phyloP scores from a whole-genome alignment of 305 asterid species.

The Solanum hybrid region DNA sequence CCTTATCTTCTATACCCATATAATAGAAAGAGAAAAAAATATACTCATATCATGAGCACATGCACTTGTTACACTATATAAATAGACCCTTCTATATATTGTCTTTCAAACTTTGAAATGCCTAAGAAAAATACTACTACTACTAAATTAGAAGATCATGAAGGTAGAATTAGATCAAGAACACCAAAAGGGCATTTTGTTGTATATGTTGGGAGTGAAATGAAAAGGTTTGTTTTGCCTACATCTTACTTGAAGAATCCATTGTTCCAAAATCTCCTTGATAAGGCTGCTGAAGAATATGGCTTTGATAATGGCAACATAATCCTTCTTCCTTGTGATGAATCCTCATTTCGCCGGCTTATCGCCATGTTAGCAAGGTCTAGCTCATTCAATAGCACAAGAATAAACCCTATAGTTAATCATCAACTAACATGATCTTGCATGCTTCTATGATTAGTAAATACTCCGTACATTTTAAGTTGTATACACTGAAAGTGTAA shows the following conservation, averaged over 20 bases:
- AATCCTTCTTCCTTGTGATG: constrained; percentile 59
- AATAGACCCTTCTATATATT: not conserved
- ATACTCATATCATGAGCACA: not conserved
- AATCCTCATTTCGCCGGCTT: constrained; percentile 33
- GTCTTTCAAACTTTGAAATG: constrained; percentile 16
- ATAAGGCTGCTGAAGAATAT: constrained; percentile 59
- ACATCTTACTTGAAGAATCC: constrained; percentile 47
- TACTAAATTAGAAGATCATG: constrained; percentile 7
- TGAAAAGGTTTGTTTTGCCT: constrained; percentile 57
- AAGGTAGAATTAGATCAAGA: constrained; percentile 15
- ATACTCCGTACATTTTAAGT: not conserved
- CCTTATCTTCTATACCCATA: not conserved
- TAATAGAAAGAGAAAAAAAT: not conserved
- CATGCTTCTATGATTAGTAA: not conserved
- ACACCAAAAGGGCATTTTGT: constrained; percentile 80
- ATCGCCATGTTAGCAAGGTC: not conserved
- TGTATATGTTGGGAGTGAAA: constrained; percentile 56
- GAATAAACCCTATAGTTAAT: not conserved
- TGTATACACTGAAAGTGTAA: not conserved
- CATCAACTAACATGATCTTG: not conserved
- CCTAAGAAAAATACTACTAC: constrained; percentile 4
- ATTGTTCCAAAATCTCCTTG: constrained; percentile 41
- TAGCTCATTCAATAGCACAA: not conserved
- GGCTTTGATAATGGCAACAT: constrained; percentile 33
- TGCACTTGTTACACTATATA: not conserved